phyloP scores from a whole-genome alignment of 2,329 filamentous ascomycete genomes.

The Curvularia hawaiiensis region DNA sequence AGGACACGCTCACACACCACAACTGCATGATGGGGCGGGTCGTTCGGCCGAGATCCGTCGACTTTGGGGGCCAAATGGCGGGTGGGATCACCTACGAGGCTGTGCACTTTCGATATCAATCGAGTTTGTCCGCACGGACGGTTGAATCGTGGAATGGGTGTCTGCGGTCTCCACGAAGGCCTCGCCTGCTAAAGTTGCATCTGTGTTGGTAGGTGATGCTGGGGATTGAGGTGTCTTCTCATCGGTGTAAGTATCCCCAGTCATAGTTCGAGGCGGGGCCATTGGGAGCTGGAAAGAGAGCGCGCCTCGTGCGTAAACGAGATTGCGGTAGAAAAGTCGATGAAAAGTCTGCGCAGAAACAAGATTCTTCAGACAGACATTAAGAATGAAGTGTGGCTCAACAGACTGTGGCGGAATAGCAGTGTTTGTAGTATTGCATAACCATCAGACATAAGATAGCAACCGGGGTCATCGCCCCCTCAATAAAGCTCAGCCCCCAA shows the following conservation, averaged over 20 bases:
- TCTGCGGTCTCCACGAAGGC: slow-evolving; percentile 40
- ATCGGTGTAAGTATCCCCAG: slow-evolving; percentile 37
- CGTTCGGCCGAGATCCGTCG: neutral
- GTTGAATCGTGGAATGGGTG: slow-evolving; percentile 16
- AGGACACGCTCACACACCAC: neutral
- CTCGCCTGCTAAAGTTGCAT: slow-evolving; percentile 37
- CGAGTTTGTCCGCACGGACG: slow-evolving; percentile 18
- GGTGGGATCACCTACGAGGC: slow-evolving; percentile 36
- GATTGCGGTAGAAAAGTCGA: slow-evolving; percentile 11
- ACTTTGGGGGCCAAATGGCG: slow-evolving; percentile 21
- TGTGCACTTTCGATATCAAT: slow-evolving; percentile 32
- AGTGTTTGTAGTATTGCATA: slow-evolving; percentile 30
- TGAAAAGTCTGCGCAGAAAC: slow-evolving; percentile 10
- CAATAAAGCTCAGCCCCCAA: slow-evolving; percentile 23
- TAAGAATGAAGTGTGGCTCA: slow-evolving; percentile 31
- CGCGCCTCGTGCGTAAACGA: slow-evolving; percentile 12
- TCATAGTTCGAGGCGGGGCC: slow-evolving; percentile 40
- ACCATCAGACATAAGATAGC: slow-evolving; percentile 7
- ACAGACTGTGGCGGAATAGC: slow-evolving; percentile 31
- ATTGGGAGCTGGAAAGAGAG: slow-evolving; percentile 18
- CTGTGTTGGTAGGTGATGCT: slow-evolving; percentile 37
- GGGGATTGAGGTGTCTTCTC: slow-evolving; percentile 34
- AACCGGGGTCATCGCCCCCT: slow-evolving; percentile 11
- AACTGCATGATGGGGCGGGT: neutral
- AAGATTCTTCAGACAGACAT: slow-evolving; percentile 22